phyloP scores from a whole-genome alignment of 2,329 filamentous ascomycete species.

The Colletotrichum godetiae region DNA sequence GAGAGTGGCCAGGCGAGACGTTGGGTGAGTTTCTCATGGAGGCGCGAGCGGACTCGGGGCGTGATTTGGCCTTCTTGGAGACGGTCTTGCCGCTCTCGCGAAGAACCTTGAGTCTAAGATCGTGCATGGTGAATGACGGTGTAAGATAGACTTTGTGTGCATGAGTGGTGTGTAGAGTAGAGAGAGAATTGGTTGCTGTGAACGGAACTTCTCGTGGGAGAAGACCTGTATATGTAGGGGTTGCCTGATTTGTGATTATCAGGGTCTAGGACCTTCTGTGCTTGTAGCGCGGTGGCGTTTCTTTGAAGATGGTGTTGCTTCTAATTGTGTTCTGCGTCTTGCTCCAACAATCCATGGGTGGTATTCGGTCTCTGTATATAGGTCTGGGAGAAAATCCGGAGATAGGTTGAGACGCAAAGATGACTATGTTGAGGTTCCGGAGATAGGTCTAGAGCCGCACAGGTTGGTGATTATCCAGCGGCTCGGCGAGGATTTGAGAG shows the following conservation, averaged over 20 bases:
- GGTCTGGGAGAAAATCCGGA: not conserved
- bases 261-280: conserved; percentile 13
- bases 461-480: too few species aligned
- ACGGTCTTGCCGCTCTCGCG: conserved; percentile 77
- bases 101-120: conserved; percentile 75
- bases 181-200: too few species aligned
- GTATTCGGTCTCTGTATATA: not conserved
- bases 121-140: conserved; percentile 61
- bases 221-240: not conserved
- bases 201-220: not conserved
- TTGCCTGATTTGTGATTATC: not conserved
- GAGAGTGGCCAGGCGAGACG: conserved; percentile 68
- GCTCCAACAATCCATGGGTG: conserved; percentile 17
- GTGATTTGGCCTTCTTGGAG: conserved; percentile 74
- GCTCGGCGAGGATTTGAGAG: not conserved
- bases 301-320: conserved; percentile 9
- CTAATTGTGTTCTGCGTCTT: not conserved
- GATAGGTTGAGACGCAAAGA: not conserved
- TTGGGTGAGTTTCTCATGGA: conserved; percentile 68
- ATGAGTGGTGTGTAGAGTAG: not conserved
- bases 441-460: too few species aligned
- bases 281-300: conserved; percentile 5
- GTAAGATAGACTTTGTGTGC: not conserved
- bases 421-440: not conserved
- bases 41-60: conserved; percentile 66